Conservation (phyloP, 1,139 yeast genomes). For the Arxiozyma heterogenica region DNA sequence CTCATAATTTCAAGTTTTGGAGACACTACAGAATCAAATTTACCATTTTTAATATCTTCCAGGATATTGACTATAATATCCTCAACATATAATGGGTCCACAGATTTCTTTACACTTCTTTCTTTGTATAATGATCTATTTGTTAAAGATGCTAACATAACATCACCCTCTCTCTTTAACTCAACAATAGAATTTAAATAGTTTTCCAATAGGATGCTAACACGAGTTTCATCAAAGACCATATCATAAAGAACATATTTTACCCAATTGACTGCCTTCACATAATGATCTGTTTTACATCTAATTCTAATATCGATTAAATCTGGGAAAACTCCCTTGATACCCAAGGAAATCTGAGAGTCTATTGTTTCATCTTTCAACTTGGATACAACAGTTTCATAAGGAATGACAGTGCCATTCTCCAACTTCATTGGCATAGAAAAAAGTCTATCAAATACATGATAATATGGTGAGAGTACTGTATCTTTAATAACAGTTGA, state of each 20-base stretch:
- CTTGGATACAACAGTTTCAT: conserved; percentile 64
- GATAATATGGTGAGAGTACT: conserved; percentile 52
- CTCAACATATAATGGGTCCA: conserved; percentile 60
- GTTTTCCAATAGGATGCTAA: conserved; percentile 64
- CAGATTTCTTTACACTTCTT: conserved; percentile 56
- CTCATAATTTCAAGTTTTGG: conserved; percentile 52
- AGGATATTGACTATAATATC: conserved; percentile 43
- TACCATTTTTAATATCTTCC: conserved; percentile 42
- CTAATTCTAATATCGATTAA: conserved; percentile 52
- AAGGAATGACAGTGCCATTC: conserved; percentile 44
- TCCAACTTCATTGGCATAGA: conserved; percentile 62
- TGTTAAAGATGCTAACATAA: conserved; percentile 58
- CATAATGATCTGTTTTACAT: conserved; percentile 55
- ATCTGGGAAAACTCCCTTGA: conserved; percentile 57
- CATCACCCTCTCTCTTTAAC: conserved; percentile 66
- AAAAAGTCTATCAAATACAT: conserved; percentile 58
- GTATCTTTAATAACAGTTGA: conserved; percentile 50
- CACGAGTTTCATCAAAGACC: conserved; percentile 63
- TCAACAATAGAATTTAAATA: conserved; percentile 70
- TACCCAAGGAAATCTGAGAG: conserved; percentile 47
- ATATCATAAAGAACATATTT: conserved; percentile 53
- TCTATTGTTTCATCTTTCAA: conserved; percentile 68
- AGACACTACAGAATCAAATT: conserved; percentile 32
- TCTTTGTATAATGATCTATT: conserved; percentile 45
- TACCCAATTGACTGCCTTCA: conserved; percentile 68